These are phyloP conservation scores for Neurospora sp. DNA, from an alignment of 2,329 filamentous ascomycete species.

Conservation along the genomic window DNA sequence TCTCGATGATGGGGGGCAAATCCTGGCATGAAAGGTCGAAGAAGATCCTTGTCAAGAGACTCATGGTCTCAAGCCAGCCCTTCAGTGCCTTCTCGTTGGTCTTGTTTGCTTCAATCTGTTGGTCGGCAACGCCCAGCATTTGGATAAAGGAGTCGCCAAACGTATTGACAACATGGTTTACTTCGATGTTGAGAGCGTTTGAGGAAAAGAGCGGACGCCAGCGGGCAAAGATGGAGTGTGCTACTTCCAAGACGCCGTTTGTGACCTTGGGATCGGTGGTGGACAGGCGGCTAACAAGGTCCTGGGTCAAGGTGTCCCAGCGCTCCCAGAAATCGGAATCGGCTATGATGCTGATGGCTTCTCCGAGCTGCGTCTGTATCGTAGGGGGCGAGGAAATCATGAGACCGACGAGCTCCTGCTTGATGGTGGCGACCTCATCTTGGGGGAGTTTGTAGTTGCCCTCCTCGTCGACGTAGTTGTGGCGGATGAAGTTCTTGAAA, in stretches of 20 bases:
- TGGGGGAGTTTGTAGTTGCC: slow-evolving; percentile 80
- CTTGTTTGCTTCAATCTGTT: slow-evolving; percentile 63
- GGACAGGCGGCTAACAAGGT: slow-evolving; percentile 81
- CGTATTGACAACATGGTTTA: slow-evolving; percentile 84
- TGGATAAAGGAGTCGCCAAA: slow-evolving; percentile 78
- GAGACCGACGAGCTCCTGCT: slow-evolving; percentile 85
- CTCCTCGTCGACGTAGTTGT: slow-evolving; percentile 92
- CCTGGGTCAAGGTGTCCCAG: slow-evolving; percentile 93
- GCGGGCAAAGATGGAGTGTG: slow-evolving; percentile 93
- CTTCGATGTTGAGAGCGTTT: slow-evolving; percentile 85
- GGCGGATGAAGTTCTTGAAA: slow-evolving; percentile 97
- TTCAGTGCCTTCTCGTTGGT: slow-evolving; percentile 65
- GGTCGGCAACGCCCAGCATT: slow-evolving; percentile 64
- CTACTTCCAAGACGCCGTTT: slow-evolving; percentile 89
- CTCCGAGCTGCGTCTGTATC: slow-evolving; percentile 88
- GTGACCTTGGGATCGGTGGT: slow-evolving; percentile 74
- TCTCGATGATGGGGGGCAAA: slow-evolving; percentile 87
- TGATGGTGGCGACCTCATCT: slow-evolving; percentile 82
- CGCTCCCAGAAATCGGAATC: slow-evolving; percentile 95
- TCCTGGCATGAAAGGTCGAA: slow-evolving; percentile 98
- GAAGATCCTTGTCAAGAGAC: slow-evolving; percentile 82
- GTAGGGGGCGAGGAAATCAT: slow-evolving; percentile 87
- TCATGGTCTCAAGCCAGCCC: slow-evolving; percentile 74
- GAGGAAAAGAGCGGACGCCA: slow-evolving; percentile 93
- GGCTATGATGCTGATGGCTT: slow-evolving; percentile 93